Evolutionary conservation across 2,329 filamentous ascomycete species (phyloP), one percentile per base, ranked within the genome.

Genomic region (Dactylellina haptotyla): DNA sequence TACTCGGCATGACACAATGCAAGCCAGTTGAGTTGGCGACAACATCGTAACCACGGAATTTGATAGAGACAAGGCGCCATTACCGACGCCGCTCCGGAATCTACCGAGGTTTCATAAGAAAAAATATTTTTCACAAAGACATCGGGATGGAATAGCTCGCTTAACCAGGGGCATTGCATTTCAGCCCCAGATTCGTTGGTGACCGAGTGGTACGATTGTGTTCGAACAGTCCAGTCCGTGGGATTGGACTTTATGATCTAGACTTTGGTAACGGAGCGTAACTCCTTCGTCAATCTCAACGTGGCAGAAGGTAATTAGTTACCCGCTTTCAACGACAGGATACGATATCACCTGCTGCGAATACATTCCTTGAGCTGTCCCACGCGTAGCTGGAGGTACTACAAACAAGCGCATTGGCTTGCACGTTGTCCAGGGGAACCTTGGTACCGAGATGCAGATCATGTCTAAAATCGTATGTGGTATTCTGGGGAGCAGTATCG

Each of bases 221-320:
- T n/a, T n/a, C 41, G 32, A 43, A 25, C 8, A 39, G 23, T 12
- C 14, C 10, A 6, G 39, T 56, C 16, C 20, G 23, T 20, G 12
- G 26, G 10, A 18, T 46, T n/a, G 51, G 28, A 32, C n/a, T 39
- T 25, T 16, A 14, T 50, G 48, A 43, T 56, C 48, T 43, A 64
- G 28, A 64, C 41, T 32, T 8, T 18, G 25, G 48, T 65, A 56
- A 12, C 39, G 8, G 32, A 8, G 48, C 16, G 61, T 64, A 54
- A 5, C 34, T 41, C 39, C 39, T 23, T 62, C 23, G 50, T 53
- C 26, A 25, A 28, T 30, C 43, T 54, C 59, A 30, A 72, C 58
- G 67, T 72, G 67, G 67, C 67, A 65, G 41, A 34, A 54, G 28
- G 67, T 28, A 34, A 64, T 72, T 72, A 71, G 67, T 34, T 72